Base-by-base conservation (phyloP, 768 basidiomycete genomes). In the Hortiboletus campestris region DNA sequence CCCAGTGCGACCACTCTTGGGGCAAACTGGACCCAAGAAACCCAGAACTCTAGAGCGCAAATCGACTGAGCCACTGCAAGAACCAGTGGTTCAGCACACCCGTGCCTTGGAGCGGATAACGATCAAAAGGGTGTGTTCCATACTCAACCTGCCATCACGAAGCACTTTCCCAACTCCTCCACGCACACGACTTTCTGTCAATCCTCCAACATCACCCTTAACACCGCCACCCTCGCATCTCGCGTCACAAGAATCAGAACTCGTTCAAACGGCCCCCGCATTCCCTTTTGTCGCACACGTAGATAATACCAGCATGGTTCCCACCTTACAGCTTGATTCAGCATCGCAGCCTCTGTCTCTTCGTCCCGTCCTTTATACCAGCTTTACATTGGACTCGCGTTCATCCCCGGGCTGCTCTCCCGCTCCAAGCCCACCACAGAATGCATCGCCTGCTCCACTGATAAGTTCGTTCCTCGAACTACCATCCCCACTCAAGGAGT, bases 181-280 rank as follows among this genome's bases (percentile, higher is more conserved):
- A 11, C 50, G 46, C n/a, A 28, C 46, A 28, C 56, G 56, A 35
- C 50, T 58, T 11, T 55, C 57, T 20, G 51, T 49, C 56, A 69
- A 61, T 49, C 67, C 62, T 47, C 64, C 51, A n/a, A 62, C 56
- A 41, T 72, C 53, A 61, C 69, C 73, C 35, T 64, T 72, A 16
- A 68, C 64, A 17, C 69, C 63, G 20, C 63, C 58, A 38, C 63
- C 65, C 29, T 67, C 61, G 9, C 62, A 56, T 31, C 31, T 58
- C 20, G 55, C 70, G 52, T 80, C 81, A 8, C 78, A 82, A 63
- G 78, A 76, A 29, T 73, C 76, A 3, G 78, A 80, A 19, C 66
- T 69, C 50, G 68, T 84, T 51, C 72, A 76, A 42, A 82, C 84
- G 1, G 84, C 86, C 12, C 51, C 78, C 31, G 73, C 38, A 34